Percentiles rank a stretch among this genome's conserved stretches.
Conservation (phyloP, 2,329 filamentous ascomycete species). For the Aspergillus sp. region DNA sequence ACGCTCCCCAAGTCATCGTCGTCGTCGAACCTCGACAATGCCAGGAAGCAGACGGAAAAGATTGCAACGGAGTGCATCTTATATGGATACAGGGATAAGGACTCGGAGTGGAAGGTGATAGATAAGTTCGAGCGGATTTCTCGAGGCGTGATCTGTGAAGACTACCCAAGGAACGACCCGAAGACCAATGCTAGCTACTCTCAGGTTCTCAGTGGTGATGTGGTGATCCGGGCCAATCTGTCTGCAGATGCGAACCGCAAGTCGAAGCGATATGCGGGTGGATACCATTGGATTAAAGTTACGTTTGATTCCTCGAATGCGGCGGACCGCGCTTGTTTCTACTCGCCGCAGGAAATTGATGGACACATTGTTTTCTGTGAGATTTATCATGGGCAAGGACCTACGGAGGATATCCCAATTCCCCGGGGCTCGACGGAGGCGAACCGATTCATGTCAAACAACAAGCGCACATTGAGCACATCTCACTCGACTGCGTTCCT, state of each 20-base stretch:
- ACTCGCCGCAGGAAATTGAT: slow-evolving; percentile 70
- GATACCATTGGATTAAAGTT: slow-evolving; percentile 88
- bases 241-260: slow-evolving; percentile 72
- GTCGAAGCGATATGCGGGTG: slow-evolving; percentile 78
- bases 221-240: slow-evolving; percentile 66
- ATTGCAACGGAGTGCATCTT: slow-evolving; percentile 78
- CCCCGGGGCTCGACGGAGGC: slow-evolving; percentile 46
- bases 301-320: slow-evolving; percentile 75
- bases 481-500: slow-evolving; percentile 38
- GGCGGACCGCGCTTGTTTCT: slow-evolving; percentile 67
- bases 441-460: slow-evolving; percentile 26
- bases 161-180: slow-evolving; percentile 85
- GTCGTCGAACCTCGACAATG: slow-evolving; percentile 41
- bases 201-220: slow-evolving; percentile 70
- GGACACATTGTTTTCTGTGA: slow-evolving; percentile 72
- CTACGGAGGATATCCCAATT: slow-evolving; percentile 63
- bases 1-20: slow-evolving; percentile 41
- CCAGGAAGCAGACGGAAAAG: slow-evolving; percentile 43
- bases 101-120: slow-evolving; percentile 76
- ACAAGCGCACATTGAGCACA: slow-evolving; percentile 35
- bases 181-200: slow-evolving; percentile 67
- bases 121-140: slow-evolving; percentile 85
- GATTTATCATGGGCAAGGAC: slow-evolving; percentile 65
- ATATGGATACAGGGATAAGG: slow-evolving; percentile 74
- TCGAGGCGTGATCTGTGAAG: slow-evolving; percentile 78